A percentile compares a stretch with the other conserved stretches of the same genome.
Evolutionary conservation across 345 rosid genomes (phyloP).

Genomic region (Citrus inodora): DNA sequence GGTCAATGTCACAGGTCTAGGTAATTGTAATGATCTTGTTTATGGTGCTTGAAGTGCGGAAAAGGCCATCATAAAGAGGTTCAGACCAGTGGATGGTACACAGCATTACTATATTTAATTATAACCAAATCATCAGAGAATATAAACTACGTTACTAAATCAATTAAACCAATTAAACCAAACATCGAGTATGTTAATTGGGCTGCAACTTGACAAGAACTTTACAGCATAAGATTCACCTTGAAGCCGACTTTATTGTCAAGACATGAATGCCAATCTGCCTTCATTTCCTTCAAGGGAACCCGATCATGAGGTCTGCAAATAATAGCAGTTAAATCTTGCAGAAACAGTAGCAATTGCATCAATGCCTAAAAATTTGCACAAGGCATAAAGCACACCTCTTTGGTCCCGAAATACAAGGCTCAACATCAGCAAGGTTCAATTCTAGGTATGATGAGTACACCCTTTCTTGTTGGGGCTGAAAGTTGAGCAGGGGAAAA

Average conservation of each 20-base stretch:
- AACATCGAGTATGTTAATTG: background rate
- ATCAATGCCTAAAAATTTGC: background rate
- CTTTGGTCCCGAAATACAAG: constrained; percentile 97
- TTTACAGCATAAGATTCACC: constrained; percentile 34
- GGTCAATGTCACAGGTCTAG: background rate
- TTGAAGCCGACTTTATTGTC: constrained; percentile 90
- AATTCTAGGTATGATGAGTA: constrained; percentile 85
- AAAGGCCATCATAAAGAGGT: background rate
- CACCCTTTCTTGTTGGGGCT: constrained; percentile 80
- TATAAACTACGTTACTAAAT: background rate
- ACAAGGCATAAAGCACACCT: constrained; percentile 41
- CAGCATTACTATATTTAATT: background rate
- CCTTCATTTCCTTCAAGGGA: constrained; percentile 87
- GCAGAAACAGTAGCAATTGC: background rate
- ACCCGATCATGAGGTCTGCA: constrained; percentile 97
- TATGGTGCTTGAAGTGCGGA: background rate
- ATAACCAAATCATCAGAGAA: background rate
- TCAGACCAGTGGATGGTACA: background rate
- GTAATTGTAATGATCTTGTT: background rate
- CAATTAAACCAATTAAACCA: background rate
- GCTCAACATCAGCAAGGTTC: constrained; percentile 78
- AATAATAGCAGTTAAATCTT: constrained; percentile 17
- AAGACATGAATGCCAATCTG: constrained; percentile 98
- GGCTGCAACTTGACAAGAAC: constrained; percentile 2
- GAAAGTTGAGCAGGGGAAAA: constrained; percentile 20